A percentile compares a stretch with the other conserved stretches of the same genome.
These are phyloP conservation scores for Zoysia matrella DNA, from an alignment of 202 grass and related monocot species.

Conservation along the genomic window DNA sequence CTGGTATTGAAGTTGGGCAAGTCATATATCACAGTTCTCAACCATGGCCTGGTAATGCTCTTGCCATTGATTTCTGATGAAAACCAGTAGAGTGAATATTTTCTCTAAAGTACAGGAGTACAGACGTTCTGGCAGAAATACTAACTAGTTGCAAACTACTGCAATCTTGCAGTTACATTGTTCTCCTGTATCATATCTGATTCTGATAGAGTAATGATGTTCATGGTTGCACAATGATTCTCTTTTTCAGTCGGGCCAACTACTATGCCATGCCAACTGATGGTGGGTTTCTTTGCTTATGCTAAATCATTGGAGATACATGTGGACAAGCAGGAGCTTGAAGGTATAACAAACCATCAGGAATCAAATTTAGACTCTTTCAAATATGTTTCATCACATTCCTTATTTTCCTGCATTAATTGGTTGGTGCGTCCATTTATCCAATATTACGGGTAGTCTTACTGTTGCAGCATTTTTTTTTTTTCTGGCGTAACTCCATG, in stretches of 20 bases:
- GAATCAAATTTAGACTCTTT: background rate
- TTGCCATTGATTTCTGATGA: constrained; percentile 16
- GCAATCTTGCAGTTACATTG: background rate
- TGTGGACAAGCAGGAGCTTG: constrained; percentile 89
- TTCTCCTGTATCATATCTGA: background rate
- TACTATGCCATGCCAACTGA: constrained; percentile 89
- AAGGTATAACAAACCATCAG: constrained; percentile 60
- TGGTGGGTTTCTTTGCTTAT: constrained; percentile 98
- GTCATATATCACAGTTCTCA: constrained; percentile 96
- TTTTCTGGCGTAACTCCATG: background rate
- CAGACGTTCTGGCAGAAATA: background rate
- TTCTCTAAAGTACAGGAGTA: background rate
- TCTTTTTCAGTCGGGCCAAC: constrained; percentile 73
- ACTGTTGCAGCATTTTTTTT: constrained; percentile 13
- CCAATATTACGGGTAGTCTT: background rate
- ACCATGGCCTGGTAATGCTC: constrained; percentile 88
- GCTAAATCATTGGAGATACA: constrained; percentile 85
- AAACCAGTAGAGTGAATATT: constrained; percentile 2
- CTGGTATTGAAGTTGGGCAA: constrained; percentile 88
- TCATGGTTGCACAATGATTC: constrained; percentile 28
- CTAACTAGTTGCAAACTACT: background rate
- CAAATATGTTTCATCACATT: background rate
- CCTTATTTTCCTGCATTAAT: background rate
- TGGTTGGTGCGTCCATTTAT: constrained; percentile 6
- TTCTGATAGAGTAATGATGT: constrained; percentile 4